A percentile compares a stretch with the other conserved stretches of the same genome.
phyloP scores from a whole-genome alignment of 768 basidiomycete species.

The Tylopilus plumbeoviolaceoides region DNA sequence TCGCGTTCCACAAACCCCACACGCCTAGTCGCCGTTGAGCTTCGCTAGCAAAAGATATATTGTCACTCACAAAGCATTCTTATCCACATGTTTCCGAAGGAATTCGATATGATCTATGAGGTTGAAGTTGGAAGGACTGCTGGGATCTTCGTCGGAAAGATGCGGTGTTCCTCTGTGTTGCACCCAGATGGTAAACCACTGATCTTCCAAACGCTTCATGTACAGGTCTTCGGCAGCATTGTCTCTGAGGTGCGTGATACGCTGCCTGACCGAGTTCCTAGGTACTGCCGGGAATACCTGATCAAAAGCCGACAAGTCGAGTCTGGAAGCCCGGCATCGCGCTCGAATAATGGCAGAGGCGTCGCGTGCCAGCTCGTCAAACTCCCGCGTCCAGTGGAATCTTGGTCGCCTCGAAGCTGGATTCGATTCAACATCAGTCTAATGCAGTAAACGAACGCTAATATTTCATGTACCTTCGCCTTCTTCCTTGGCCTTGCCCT shows the following conservation, averaged over 20 bases:
- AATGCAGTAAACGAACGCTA: neutral
- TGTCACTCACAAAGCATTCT: conserved; percentile 75
- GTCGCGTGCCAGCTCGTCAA: conserved; percentile 86
- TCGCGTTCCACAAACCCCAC: conserved; percentile 55
- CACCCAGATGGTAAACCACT: conserved; percentile 77
- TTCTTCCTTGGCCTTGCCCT: conserved; percentile 26
- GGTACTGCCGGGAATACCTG: conserved; percentile 80
- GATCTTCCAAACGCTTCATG: conserved; percentile 71
- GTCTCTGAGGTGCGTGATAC: conserved; percentile 57
- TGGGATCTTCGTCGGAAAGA: conserved; percentile 68
- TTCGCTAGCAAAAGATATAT: neutral
- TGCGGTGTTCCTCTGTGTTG: conserved; percentile 61
- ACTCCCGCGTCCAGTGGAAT: conserved; percentile 83
- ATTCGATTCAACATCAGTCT: conserved; percentile 5
- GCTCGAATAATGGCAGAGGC: conserved; percentile 77
- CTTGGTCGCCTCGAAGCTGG: conserved; percentile 48
- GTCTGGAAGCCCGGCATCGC: conserved; percentile 60
- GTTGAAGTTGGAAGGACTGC: conserved; percentile 70
- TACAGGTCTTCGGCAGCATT: conserved; percentile 69
- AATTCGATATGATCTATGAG: conserved; percentile 79
- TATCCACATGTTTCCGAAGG: conserved; percentile 77
- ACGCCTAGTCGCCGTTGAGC: conserved; percentile 40
- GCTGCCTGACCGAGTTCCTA: conserved; percentile 67
- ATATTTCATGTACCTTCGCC: conserved; percentile 26
- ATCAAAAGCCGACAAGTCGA: conserved; percentile 70